These are phyloP conservation scores for Sugiyamaella novakii DNA, from an alignment of 1,139 yeast genomes.

Conservation along the genomic window DNA sequence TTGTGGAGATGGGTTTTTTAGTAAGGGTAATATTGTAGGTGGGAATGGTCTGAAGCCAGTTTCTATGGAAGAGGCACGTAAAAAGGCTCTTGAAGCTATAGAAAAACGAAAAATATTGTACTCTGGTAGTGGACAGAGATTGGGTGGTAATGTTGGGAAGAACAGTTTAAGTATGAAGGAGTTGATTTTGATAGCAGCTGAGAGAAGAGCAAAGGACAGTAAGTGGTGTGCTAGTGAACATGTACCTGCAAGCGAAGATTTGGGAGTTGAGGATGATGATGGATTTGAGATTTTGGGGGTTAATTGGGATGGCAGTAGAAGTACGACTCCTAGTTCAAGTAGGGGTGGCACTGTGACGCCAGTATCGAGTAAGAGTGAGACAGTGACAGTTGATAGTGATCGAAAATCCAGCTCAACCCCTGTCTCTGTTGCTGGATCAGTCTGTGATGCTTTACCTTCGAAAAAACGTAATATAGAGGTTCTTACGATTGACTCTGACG, in stretches of 20 bases:
- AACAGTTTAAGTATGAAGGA: conserved; percentile 45
- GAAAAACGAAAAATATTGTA: conserved; percentile 26
- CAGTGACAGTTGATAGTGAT: background rate
- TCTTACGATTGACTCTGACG: conserved; percentile 20
- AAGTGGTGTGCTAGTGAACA: conserved; percentile 52
- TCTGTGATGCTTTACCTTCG: no score
- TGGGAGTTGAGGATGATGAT: conserved; percentile 18
- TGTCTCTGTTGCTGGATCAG: background rate
- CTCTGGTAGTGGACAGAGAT: conserved; percentile 34
- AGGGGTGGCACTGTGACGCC: no score
- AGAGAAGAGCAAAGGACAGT: conserved; percentile 58
- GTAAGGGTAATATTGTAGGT: conserved; percentile 62
- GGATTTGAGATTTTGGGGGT: background rate
- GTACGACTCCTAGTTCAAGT: background rate
- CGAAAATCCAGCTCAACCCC: background rate
- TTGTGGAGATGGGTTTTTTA: conserved; percentile 46
- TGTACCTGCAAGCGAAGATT: conserved; percentile 23
- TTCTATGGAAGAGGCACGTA: conserved; percentile 26
- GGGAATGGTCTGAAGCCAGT: conserved; percentile 29
- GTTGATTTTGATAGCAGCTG: conserved; percentile 67
- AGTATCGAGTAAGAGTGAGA: no score
- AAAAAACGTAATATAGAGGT: conserved; percentile 5
- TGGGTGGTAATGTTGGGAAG: conserved; percentile 27
- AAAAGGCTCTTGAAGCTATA: conserved; percentile 26
- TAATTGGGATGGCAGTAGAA: background rate